Evolutionary conservation across 805 yeast genomes (phyloP).

Genomic region (Pichia eremophila): DNA sequence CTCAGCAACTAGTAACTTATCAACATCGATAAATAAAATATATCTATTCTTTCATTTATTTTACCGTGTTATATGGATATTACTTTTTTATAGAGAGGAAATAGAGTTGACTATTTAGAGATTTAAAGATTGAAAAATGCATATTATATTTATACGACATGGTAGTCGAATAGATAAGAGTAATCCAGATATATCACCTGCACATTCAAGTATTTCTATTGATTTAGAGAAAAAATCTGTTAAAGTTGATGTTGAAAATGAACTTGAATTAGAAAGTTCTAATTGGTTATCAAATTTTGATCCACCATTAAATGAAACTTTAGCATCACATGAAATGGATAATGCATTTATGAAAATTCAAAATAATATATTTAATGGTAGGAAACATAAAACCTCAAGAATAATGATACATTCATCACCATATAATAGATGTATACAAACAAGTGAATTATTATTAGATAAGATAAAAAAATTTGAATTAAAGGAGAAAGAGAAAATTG

Average conservation of each 20-base stretch:
- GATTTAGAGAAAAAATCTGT: not conserved
- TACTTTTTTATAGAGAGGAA: not conserved
- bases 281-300: conserved; percentile 28
- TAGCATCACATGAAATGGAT: conserved; percentile 21
- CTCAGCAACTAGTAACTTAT: no score
- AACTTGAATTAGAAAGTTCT: conserved; percentile 13
- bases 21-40: no score
- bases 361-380: conserved; percentile 13
- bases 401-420: conserved; percentile 33
- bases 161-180: conserved; percentile 25
- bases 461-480: conserved; percentile 10
- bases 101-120: not conserved
- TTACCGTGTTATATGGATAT: no score
- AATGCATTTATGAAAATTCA: conserved; percentile 20
- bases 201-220: conserved; percentile 2
- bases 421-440: conserved; percentile 35
- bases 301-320: conserved; percentile 24
- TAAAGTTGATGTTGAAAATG: not conserved
- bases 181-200: conserved; percentile 8
- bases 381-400: conserved; percentile 6
- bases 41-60: no score
- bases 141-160: conserved; percentile 25
- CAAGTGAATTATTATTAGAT: conserved; percentile 25
- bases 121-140: conserved; percentile 15
- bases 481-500: not conserved